Percentiles rank a stretch among this genome's conserved stretches.
Evolutionary conservation across 371 early-diverging fungal genomes (phyloP).

Genomic region (Massospora cicadina): DNA sequence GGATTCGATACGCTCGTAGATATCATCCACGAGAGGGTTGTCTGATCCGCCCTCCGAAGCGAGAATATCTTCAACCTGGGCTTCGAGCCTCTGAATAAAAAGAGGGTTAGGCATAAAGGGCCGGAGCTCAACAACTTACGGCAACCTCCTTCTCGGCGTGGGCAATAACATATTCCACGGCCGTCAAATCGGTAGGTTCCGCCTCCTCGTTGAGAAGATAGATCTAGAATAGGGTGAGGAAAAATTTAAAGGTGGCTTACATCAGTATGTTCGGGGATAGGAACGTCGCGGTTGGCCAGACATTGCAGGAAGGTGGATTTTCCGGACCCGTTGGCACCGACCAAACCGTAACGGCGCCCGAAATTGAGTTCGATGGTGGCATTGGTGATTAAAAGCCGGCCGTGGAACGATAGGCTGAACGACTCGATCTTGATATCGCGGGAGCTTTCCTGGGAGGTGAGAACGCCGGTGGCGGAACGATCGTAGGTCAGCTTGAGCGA

Average conservation of each 20-base stretch:
- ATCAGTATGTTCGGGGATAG: constrained; percentile 93
- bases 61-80: constrained; percentile 72
- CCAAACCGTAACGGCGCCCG: constrained; percentile 91
- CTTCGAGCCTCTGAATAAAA: constrained; percentile 52
- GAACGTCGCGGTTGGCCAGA: constrained; percentile 85
- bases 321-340: constrained; percentile 96
- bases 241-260: constrained; percentile 23
- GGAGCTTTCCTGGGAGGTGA: constrained; percentile 78
- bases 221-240: constrained; percentile 25
- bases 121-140: constrained; percentile 1
- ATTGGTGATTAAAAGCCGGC: constrained; percentile 80
- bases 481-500: constrained; percentile 13
- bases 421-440: constrained; percentile 93
- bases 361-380: constrained; percentile 93
- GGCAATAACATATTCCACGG: constrained; percentile 77
- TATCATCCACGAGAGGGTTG: constrained; percentile 74
- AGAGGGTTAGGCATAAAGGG: not conserved
- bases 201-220: constrained; percentile 91
- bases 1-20: constrained; percentile 85
- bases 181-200: constrained; percentile 77
- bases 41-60: constrained; percentile 66
- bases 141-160: constrained; percentile 74
- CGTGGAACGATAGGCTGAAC: constrained; percentile 83
- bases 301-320: constrained; percentile 95
- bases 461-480: constrained; percentile 81